phyloP scores from a whole-genome alignment of 140 eudicot species.

The Senecio squalidus region DNA sequence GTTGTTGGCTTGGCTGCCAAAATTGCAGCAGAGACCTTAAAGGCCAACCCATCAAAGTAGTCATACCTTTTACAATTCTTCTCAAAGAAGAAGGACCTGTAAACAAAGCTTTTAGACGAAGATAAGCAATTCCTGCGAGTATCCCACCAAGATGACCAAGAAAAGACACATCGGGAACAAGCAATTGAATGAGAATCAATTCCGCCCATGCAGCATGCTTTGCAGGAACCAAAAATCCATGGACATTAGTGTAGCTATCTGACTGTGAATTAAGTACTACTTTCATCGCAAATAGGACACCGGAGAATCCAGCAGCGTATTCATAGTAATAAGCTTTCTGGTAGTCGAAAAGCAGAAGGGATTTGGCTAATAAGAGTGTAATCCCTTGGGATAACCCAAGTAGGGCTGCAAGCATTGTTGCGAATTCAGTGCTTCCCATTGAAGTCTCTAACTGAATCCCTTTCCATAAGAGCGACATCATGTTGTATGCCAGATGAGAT shows the following conservation, averaged over 20 bases:
- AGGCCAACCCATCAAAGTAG: conserved; percentile 53
- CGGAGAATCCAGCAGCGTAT: conserved; percentile 85
- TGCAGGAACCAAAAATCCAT: conserved; percentile 63
- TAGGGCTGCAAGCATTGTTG: conserved; percentile 65
- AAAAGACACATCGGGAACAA: conserved; percentile 81
- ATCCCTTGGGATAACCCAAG: conserved; percentile 81
- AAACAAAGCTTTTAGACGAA: conserved; percentile 27
- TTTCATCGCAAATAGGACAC: conserved; percentile 92
- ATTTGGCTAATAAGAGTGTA: conserved; percentile 64
- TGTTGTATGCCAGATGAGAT: conserved; percentile 74
- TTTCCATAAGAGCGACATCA: conserved; percentile 87
- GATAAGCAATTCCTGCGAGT: conserved; percentile 70
- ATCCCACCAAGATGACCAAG: conserved; percentile 94
- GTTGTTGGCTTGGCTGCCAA: conserved; percentile 10
- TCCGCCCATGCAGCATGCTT: conserved; percentile 86
- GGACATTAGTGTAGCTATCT: conserved; percentile 39
- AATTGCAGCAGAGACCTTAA: conserved; percentile 29
- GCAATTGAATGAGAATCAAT: conserved; percentile 65
- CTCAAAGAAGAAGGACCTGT: conserved; percentile 33
- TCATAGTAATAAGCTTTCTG: conserved; percentile 63
- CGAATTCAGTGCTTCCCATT: conserved; percentile 64
- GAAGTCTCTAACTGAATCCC: conserved; percentile 73
- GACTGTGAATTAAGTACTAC: conserved; percentile 75
- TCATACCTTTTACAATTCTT: conserved; percentile 26
- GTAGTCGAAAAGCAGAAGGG: conserved; percentile 52